Evolutionary conservation across 768 basidiomycete species (phyloP).

Genomic region (Amanita polypyramis): DNA sequence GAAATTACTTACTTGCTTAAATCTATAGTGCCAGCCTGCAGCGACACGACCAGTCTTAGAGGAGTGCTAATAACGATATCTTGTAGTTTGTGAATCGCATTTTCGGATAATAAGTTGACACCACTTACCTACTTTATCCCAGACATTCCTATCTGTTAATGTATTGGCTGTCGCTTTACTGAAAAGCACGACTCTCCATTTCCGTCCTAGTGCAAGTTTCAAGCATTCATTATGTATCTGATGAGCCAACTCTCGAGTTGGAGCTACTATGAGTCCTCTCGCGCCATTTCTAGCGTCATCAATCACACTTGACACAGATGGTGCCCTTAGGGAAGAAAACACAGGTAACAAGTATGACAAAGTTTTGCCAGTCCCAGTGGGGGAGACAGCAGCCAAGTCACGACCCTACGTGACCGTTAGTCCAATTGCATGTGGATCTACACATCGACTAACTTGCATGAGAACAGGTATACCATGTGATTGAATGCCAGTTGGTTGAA

Average conservation of each 20-base stretch:
- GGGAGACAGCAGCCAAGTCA: constrained; percentile 90
- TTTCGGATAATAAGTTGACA: constrained; percentile 3
- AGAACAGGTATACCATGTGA: constrained; percentile 72
- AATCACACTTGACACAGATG: constrained; percentile 37
- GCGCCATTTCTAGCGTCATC: constrained; percentile 43
- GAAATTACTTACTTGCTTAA: constrained; percentile 53
- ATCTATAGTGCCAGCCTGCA: constrained; percentile 57
- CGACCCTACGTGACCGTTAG: constrained; percentile 37
- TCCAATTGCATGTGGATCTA: neutral
- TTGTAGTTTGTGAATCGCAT: constrained; percentile 16
- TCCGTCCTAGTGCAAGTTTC: constrained; percentile 70
- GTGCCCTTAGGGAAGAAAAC: constrained; percentile 47
- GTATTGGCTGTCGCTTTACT: constrained; percentile 87
- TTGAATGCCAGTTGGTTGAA: constrained; percentile 72
- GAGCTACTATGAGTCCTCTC: constrained; percentile 75
- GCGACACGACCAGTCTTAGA: constrained; percentile 71
- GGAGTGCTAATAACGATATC: constrained; percentile 94
- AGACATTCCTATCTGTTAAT: constrained; percentile 57
- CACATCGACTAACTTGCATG: constrained; percentile 44
- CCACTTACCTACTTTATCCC: constrained; percentile 66
- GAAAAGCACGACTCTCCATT: constrained; percentile 75
- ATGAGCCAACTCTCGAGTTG: constrained; percentile 91
- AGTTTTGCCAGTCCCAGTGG: constrained; percentile 97
- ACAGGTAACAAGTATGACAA: constrained; percentile 84
- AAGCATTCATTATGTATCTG: constrained; percentile 90